Base-by-base conservation (phyloP, 73 alveolate species). In the Symbiodinium pilosum region DNA sequence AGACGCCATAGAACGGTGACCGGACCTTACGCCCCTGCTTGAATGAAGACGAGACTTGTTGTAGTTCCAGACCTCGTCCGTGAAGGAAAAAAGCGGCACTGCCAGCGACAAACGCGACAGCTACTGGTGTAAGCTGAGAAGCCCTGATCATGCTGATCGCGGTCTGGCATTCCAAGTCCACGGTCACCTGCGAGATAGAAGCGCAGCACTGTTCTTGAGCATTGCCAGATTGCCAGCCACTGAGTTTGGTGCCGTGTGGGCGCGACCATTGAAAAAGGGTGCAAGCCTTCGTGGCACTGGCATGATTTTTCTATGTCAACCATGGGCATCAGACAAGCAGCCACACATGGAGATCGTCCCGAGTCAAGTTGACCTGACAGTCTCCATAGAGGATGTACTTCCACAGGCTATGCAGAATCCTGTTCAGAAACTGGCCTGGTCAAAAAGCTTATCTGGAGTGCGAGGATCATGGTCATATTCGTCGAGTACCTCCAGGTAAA, bases 381-480 rank as follows among this genome's bases (percentile, higher is more conserved):
- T 41, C n/a, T 8, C 32, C 36, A 59, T 12, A 81, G 16, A 18
- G 2, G 16, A 69, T 28, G 84, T 9, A 3, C 9, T 26, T 39
- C 54, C 12, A 77, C 87, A 9, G 59, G 24, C 73, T 21, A 54
- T 21, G 73, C 73, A 26, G 26, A 54, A 8, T 6, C 73, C 73
- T 4, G 32, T 16, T 16, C 68, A 51, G 21, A 16, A 16, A 16
- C 68, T 0, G n/a, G 81, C 81, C 85, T 99, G 99, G 86, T 99
- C 99, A 30, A 99, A 91, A 9, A 99, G 99, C 92, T 99, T 99
- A 94, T 99, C 99, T 16, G 99, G 99, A 71, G 99, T 99, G 43
- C 99, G 86, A 21, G 99, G 99, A 59, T 99, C 99, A 54, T 99
- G 99, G 36, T 99, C 99, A 81, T 99, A 99, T n/a, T 99, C 99